Evolutionary conservation across 192 early-diverging fungal genomes (phyloP).

Genomic region (Coemansia sp.): DNA sequence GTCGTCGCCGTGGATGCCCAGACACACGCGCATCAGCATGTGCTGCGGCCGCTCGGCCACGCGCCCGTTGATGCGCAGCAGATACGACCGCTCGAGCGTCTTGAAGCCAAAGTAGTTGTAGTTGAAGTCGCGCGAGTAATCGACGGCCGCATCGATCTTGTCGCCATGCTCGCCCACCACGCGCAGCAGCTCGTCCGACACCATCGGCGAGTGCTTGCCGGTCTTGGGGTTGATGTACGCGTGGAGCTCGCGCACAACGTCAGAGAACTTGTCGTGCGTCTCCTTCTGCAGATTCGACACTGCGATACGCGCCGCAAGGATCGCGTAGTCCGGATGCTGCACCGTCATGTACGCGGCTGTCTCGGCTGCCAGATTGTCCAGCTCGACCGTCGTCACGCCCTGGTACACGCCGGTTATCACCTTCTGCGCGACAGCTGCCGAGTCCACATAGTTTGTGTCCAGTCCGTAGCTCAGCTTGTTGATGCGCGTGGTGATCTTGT

Average conservation of each 20-base stretch:
- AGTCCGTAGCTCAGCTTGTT: constrained; percentile 93
- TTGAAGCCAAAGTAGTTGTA: constrained; percentile 99
- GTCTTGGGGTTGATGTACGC: constrained; percentile 90
- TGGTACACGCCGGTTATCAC: constrained; percentile 95
- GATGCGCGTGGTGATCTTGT: constrained; percentile 93
- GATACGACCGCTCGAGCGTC: constrained; percentile 95
- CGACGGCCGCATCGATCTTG: constrained; percentile 90
- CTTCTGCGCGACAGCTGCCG: constrained; percentile 89
- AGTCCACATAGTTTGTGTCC: constrained; percentile 90
- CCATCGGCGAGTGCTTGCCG: constrained; percentile 84
- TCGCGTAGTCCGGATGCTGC: constrained; percentile 94
- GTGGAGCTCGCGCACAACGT: constrained; percentile 85
- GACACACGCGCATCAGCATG: constrained; percentile 96
- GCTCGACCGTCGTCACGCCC: constrained; percentile 93
- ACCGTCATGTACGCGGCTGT: constrained; percentile 87
- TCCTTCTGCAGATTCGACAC: constrained; percentile 92
- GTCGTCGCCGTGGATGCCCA: constrained; percentile 94
- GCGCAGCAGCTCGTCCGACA: constrained; percentile 75
- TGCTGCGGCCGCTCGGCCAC: constrained; percentile 97
- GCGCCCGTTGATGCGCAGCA: constrained; percentile 82
- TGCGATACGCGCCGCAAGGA: constrained; percentile 94
- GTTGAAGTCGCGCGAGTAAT: constrained; percentile 96
- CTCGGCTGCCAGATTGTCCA: constrained; percentile 97
- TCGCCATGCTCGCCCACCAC: constrained; percentile 74
- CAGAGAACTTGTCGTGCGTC: constrained; percentile 78